Evolutionary conservation across 2,329 filamentous ascomycete genomes (phyloP).

Genomic region (Cadophora luteo-olivacea): DNA sequence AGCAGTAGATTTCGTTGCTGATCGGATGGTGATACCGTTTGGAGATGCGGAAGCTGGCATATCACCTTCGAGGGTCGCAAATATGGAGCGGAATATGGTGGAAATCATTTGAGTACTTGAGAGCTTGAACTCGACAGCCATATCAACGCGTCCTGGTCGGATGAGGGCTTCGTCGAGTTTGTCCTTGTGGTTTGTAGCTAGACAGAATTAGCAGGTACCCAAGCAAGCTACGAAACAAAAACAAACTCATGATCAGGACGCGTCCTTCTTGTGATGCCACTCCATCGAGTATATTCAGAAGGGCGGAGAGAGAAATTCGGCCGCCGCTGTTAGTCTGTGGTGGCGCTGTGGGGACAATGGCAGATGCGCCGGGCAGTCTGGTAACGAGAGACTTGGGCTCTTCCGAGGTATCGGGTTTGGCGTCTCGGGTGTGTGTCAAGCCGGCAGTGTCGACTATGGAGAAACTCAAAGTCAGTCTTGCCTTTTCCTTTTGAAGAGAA

Average conservation of each 20-base stretch:
- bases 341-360: slow-evolving; percentile 10
- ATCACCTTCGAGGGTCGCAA: slow-evolving; percentile 48
- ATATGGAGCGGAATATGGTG: slow-evolving; percentile 43
- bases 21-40: neutral
- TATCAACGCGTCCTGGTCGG: slow-evolving; percentile 67
- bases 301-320: slow-evolving; percentile 63
- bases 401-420: slow-evolving; percentile 29
- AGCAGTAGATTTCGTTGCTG: neutral
- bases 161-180: slow-evolving; percentile 67
- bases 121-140: slow-evolving; percentile 60
- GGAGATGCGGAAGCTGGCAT: slow-evolving; percentile 15
- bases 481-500: too few relatives aligned
- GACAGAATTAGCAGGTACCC: too few relatives aligned
- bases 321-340: slow-evolving; percentile 24
- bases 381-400: slow-evolving; percentile 35
- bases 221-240: too few relatives aligned
- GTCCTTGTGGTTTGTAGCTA: slow-evolving; percentile 66
- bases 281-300: slow-evolving; percentile 73
- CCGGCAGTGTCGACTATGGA: slow-evolving; percentile 78
- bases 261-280: slow-evolving; percentile 71
- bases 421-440: slow-evolving; percentile 57
- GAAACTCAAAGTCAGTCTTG: too few relatives aligned
- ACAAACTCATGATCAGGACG: slow-evolving; percentile 68
- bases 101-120: slow-evolving; percentile 39
- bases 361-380: slow-evolving; percentile 22